Conservation (phyloP, 2,329 filamentous ascomycete species). For the Hortaea werneckii region DNA sequence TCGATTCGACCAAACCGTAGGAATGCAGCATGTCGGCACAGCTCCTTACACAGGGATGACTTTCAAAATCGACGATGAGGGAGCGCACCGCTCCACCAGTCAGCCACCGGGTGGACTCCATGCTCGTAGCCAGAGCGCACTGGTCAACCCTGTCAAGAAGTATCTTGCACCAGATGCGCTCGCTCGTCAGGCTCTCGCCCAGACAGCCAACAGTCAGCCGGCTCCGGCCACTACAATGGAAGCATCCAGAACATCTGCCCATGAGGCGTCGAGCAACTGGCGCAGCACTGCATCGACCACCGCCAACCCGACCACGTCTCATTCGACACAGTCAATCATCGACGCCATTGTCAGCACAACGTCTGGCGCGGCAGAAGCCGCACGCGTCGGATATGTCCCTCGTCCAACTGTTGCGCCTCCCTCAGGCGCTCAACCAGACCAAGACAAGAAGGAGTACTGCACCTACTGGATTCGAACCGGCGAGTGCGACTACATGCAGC, state of each 20-base stretch:
- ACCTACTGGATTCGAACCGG: slow-evolving; percentile 85
- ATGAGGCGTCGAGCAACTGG: slow-evolving; percentile 15
- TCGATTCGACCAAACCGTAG: slow-evolving; percentile 18
- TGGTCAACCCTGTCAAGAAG: slow-evolving; percentile 2
- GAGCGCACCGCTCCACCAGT: slow-evolving; percentile 6
- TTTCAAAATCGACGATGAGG: slow-evolving; percentile 15
- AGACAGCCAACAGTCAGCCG: neutral
- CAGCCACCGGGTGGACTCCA: slow-evolving; percentile 9
- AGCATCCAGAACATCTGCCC: slow-evolving; percentile 11
- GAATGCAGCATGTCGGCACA: slow-evolving; percentile 23
- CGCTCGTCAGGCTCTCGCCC: slow-evolving; percentile 12
- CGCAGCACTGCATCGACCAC: slow-evolving; percentile 8
- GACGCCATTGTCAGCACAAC: slow-evolving; percentile 22
- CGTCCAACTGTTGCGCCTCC: slow-evolving; percentile 16
- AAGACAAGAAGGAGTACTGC: slow-evolving; percentile 63
- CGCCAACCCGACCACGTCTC: neutral
- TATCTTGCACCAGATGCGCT: slow-evolving; percentile 13
- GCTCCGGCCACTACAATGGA: slow-evolving; percentile 2
- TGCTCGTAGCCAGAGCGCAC: slow-evolving; percentile 9
- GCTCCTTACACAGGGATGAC: slow-evolving; percentile 14
- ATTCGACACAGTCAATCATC: slow-evolving; percentile 15
- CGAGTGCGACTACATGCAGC: slow-evolving; percentile 73
- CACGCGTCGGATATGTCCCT: slow-evolving; percentile 18
- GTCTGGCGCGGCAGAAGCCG: slow-evolving; percentile 15
- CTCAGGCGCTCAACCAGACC: slow-evolving; percentile 30